Evolutionary conservation across 2,329 filamentous ascomycete genomes (phyloP).

Genomic region (Fusarium penzigii): DNA sequence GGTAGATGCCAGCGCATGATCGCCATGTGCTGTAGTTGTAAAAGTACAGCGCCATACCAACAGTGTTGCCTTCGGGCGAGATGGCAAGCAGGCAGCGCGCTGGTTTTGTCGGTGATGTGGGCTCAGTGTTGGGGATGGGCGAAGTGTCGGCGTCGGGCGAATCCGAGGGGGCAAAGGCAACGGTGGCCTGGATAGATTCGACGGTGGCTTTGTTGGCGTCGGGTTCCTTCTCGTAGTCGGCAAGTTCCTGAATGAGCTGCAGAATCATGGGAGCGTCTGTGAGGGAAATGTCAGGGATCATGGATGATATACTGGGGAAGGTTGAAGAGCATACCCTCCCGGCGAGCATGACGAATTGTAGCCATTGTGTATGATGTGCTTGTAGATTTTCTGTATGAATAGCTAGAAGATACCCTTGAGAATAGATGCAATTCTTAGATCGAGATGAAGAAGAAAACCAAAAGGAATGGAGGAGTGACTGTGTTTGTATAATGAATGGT

Average conservation of each 20-base stretch:
- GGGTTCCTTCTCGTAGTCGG: conserved; percentile 81
- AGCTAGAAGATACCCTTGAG: conserved; percentile 1
- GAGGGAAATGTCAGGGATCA: no score
- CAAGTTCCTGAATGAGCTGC: conserved; percentile 78
- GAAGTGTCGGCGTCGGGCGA: conserved; percentile 42
- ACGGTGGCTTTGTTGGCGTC: conserved; percentile 77
- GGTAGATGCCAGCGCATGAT: conserved; percentile 82
- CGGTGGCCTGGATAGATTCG: conserved; percentile 68
- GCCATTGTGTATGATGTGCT: conserved; percentile 19
- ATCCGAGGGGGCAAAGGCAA: conserved; percentile 69
- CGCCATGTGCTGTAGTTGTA: conserved; percentile 97
- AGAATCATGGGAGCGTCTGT: conserved; percentile 83
- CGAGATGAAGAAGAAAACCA: neutral
- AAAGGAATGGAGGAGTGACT: neutral
- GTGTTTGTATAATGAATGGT: no score
- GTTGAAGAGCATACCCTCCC: conserved; percentile 20
- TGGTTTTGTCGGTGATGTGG: conserved; percentile 58
- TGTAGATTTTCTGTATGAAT: neutral
- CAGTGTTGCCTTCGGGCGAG: conserved; percentile 48
- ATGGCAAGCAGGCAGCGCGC: conserved; percentile 75
- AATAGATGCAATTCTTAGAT: neutral
- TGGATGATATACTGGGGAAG: neutral
- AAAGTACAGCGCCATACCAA: conserved; percentile 87
- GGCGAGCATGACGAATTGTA: conserved; percentile 28
- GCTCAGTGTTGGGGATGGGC: conserved; percentile 47